Evolutionary conservation across 257 asterid genomes (phyloP), one percentile per base, ranked within the genome.

Genomic region (Vinca minor): DNA sequence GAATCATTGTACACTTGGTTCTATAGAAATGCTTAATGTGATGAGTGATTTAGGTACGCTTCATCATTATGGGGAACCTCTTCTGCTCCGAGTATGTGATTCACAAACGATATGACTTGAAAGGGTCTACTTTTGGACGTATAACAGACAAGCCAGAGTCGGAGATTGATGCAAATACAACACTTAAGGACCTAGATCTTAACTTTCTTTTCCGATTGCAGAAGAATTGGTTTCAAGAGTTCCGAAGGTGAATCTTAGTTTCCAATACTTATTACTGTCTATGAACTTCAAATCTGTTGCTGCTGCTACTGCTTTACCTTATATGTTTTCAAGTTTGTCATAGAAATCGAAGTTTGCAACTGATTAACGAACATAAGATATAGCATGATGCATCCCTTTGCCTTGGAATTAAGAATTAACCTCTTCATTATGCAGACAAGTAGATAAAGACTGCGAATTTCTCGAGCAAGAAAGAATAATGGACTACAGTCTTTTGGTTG

Each of bases 91-190:
- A 83, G 41, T 86, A 88, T 70, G 76, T 70, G 53, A 88, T 91
- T 21, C 98, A 91, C 15, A 86, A 68, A 72, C 78, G 92, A 71
- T 91, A 84, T 5, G 96, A 91, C 81, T 67, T 91, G 74, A 91
- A 91, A 74, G 98, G 98, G n/a, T 88, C 98, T 3, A 88, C 98
- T 12, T 91, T 88, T 54, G 98, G 98, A 29, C 83, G 96, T 41
- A 67, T 83, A 67, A 88, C 98, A 0, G 96, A 91, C 45, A 88
- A 91, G 71, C 94, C 96, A 10, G 94, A 91, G 66, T 78, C 95
- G 35, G 92, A 84, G 79, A 88, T 91, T 29, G 96, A 91, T 50
- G 82, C 95, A 61, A 88, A 79, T 56, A 91, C 98, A 28, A 91
- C 98, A 8, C 91, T 91, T 34, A 91, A 91, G 73, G 98, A 91